Evolutionary conservation across 441 rosid species (phyloP), one percentile per base, ranked within the genome.

Genomic region (Aquilaria agallochum): DNA sequence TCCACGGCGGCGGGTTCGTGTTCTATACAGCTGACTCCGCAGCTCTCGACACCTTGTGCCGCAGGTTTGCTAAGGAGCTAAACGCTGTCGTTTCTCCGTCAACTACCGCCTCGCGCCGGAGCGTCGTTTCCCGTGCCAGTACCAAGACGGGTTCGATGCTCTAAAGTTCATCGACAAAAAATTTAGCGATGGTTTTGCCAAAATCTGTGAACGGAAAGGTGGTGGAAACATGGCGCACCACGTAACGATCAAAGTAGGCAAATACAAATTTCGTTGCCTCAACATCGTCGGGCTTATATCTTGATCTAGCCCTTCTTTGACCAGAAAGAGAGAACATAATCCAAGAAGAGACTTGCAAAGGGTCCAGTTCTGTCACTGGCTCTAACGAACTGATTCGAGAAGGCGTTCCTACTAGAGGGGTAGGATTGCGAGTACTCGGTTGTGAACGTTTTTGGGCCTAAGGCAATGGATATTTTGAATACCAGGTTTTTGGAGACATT

Each of bases 201-300:
- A 1, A 48, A 1, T 15, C 49, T 64, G 20, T 20, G 20, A 20
- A 20, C 1, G 20, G 20, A 70, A 51, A 9, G 53, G 45, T 32
- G 74, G 71, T 4, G 78, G 66, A 4, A 74, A 70, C 60, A 5
- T 69, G 11, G 78, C 66, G 0, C 78, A 74, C 57, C 65, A 74
- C 45, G 71, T 74, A 27, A 60, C 72, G n/a, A 59, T 74, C 6
- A 44, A 45, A 58, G 74, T 64, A 0, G 48, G 45, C 47, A 45
- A 33, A 12, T 48, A 55, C 11, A 33, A 49, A 12, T 64, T 69
- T 5, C 6, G 3, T 2, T 47, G 56, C 2, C 5, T 72, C 13
- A 65, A 58, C 53, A 4, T 76, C 11, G 42, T 5, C 3, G 77
- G 77, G n/a, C 13, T 74, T 1, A 58, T 1, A 58, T 71, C 32